Evolutionary conservation across 1,284 basidiomycete species (phyloP).

Genomic region (Microbotryum intermedium): DNA sequence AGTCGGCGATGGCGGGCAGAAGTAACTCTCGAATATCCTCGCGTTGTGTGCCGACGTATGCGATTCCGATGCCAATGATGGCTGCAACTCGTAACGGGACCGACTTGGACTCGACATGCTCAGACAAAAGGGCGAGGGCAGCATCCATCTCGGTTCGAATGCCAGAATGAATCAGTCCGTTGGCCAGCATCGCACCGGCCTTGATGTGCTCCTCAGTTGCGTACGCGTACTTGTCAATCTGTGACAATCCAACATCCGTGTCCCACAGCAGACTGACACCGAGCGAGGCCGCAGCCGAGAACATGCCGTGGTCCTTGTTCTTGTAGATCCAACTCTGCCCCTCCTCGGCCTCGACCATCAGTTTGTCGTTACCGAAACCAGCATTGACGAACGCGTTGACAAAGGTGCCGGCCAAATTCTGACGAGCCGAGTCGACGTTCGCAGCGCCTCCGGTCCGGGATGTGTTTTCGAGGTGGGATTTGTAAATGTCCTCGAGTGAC

Average conservation of each 20-base stretch:
- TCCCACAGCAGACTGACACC: slow-evolving; percentile 95
- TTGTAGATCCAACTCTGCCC: slow-evolving; percentile 99
- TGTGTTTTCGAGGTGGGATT: slow-evolving; percentile 85
- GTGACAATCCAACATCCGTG: slow-evolving; percentile 84
- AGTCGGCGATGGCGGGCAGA: slow-evolving; percentile 72
- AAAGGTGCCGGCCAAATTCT: slow-evolving; percentile 91
- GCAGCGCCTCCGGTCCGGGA: slow-evolving; percentile 47
- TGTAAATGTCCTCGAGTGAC: slow-evolving; percentile 94
- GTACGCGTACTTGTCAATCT: slow-evolving; percentile 98
- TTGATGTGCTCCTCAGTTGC: slow-evolving; percentile 95
- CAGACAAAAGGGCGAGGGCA: slow-evolving; percentile 80
- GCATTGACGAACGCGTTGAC: slow-evolving; percentile 99
- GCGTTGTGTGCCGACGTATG: slow-evolving; percentile 86
- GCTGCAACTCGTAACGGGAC: slow-evolving; percentile 75
- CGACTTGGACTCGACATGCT: slow-evolving; percentile 84
- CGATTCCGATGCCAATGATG: slow-evolving; percentile 81
- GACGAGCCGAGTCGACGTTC: slow-evolving; percentile 84
- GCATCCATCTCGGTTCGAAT: slow-evolving; percentile 91
- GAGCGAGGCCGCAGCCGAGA: slow-evolving; percentile 89
- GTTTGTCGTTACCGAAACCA: slow-evolving; percentile 96
- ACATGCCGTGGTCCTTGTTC: slow-evolving; percentile 98
- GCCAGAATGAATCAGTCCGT: slow-evolving; percentile 82
- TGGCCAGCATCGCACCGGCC: slow-evolving; percentile 90
- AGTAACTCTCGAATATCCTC: slow-evolving; percentile 74
- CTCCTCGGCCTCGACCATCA: slow-evolving; percentile 93